These are phyloP conservation scores for Amylocarpus encephaloides DNA, from an alignment of 2,329 filamentous ascomycete genomes.

Conservation along the genomic window DNA sequence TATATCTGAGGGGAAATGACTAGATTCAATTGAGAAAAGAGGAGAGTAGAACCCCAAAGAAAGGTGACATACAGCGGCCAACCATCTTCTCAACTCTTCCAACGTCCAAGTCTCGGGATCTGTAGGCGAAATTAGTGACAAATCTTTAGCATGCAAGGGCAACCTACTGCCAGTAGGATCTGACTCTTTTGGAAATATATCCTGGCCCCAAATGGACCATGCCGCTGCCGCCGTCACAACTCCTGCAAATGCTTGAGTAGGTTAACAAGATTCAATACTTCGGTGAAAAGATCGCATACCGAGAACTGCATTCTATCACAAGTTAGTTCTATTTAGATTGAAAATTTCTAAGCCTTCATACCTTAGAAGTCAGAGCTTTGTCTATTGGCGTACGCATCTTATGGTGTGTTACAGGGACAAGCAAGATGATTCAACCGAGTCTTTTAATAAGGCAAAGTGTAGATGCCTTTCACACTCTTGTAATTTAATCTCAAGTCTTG, in stretches of 20 bases:
- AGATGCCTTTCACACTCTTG: no score
- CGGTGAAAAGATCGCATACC: slow-evolving; percentile 39
- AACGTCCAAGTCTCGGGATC: slow-evolving; percentile 68
- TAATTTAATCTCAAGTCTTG: not conserved
- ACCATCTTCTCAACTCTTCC: slow-evolving; percentile 75
- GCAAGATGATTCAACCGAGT: not conserved
- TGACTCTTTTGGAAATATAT: slow-evolving; percentile 67
- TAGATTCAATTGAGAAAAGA: not conserved
- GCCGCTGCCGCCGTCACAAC: slow-evolving; percentile 74
- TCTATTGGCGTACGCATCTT: slow-evolving; percentile 66
- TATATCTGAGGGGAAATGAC: not conserved
- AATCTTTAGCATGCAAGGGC: slow-evolving; percentile 3
- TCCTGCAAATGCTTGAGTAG: slow-evolving; percentile 62
- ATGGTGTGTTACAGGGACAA: slow-evolving; percentile 6
- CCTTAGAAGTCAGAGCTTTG: slow-evolving; percentile 63
- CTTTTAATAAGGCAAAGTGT: no score
- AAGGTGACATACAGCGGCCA: slow-evolving; percentile 60
- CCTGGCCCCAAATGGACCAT: slow-evolving; percentile 76
- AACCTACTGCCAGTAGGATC: slow-evolving; percentile 71
- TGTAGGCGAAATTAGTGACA: slow-evolving; percentile 26
- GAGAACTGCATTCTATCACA: slow-evolving; percentile 45
- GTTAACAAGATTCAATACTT: not conserved
- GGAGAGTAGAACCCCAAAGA: not conserved
- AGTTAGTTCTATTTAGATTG: not conserved
- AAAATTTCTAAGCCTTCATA: slow-evolving; percentile 27